phyloP scores from a whole-genome alignment of 164 flowering plant species.

The Cinnamomum micranthum region DNA sequence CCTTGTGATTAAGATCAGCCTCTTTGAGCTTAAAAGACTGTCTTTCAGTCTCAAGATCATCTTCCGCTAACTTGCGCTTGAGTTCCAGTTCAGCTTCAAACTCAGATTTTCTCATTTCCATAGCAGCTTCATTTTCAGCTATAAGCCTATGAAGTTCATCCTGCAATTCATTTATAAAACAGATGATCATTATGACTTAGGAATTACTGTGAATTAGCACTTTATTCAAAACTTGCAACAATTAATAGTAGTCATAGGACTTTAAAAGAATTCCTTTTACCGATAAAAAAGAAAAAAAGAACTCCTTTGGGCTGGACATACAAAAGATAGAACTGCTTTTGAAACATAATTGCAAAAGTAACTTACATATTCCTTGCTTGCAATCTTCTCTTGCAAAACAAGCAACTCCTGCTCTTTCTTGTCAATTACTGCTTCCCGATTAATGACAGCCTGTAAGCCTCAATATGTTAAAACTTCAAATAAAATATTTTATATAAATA shows the following conservation, averaged over 20 bases:
- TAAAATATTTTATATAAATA: neutral
- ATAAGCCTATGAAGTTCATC: slow-evolving; percentile 46
- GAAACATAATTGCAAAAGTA: neutral
- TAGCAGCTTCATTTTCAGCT: slow-evolving; percentile 48
- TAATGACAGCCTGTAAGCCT: slow-evolving; percentile 45
- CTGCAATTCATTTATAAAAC: slow-evolving; percentile 29
- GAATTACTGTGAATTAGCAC: neutral
- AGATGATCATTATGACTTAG: neutral
- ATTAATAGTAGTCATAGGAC: neutral
- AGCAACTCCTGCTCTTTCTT: slow-evolving; percentile 74
- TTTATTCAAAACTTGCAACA: neutral
- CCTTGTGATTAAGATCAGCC: slow-evolving; percentile 60
- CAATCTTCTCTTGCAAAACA: slow-evolving; percentile 51
- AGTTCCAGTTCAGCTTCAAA: slow-evolving; percentile 60
- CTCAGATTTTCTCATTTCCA: slow-evolving; percentile 44
- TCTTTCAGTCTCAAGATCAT: slow-evolving; percentile 69
- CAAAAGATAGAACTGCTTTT: neutral
- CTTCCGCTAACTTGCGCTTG: slow-evolving; percentile 57
- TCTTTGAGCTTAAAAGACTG: slow-evolving; percentile 79
- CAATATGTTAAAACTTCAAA: neutral
- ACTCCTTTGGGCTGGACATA: neutral
- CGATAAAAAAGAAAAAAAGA: too few species aligned
- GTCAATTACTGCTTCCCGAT: slow-evolving; percentile 45
- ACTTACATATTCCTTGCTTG: slow-evolving; percentile 72
- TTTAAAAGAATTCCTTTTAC: neutral